Evolutionary conservation across 2,329 filamentous ascomycete genomes (phyloP).

Genomic region (Colletotrichum gloeosporioides): DNA sequence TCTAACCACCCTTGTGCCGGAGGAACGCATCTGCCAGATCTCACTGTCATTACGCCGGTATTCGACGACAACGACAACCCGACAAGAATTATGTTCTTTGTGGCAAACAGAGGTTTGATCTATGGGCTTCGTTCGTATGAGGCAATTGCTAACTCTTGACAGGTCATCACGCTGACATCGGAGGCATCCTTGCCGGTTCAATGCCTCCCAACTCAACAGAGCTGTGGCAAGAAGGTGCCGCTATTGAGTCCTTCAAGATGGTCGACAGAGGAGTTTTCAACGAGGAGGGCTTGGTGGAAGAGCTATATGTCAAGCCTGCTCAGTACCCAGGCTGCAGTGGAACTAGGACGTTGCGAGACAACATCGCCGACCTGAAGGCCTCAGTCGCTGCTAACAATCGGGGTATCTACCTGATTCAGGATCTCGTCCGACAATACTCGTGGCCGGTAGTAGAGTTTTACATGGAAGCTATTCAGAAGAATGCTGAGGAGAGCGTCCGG

Average conservation of each 20-base stretch:
- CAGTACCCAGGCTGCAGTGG: slow-evolving; percentile 72
- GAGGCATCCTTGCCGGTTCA: slow-evolving; percentile 79
- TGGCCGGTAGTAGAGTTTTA: slow-evolving; percentile 36
- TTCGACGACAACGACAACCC: slow-evolving; percentile 31
- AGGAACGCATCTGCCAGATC: slow-evolving; percentile 44
- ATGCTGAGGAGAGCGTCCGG: slow-evolving; percentile 4
- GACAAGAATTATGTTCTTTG: background rate
- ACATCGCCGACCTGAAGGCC: slow-evolving; percentile 77
- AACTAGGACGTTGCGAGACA: slow-evolving; percentile 73
- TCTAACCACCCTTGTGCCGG: slow-evolving; percentile 49
- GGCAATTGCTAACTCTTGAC: slow-evolving; percentile 27
- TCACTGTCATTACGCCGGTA: slow-evolving; percentile 46
- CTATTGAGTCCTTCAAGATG: slow-evolving; percentile 71
- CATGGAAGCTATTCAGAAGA: slow-evolving; percentile 12
- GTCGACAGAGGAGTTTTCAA: slow-evolving; percentile 80
- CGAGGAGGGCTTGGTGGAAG: slow-evolving; percentile 72
- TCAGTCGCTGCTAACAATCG: slow-evolving; percentile 79
- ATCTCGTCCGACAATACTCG: background rate
- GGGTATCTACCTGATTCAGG: slow-evolving; percentile 72
- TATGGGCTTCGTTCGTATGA: slow-evolving; percentile 23
- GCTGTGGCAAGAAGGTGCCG: slow-evolving; percentile 68
- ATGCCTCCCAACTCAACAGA: slow-evolving; percentile 80
- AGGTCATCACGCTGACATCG: slow-evolving; percentile 54
- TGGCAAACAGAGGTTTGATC: background rate
- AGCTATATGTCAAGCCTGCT: slow-evolving; percentile 41